These are phyloP conservation scores for Pseudopyrenochaeta lycopersici DNA, from an alignment of 2,329 filamentous ascomycete species.

Conservation along the genomic window DNA sequence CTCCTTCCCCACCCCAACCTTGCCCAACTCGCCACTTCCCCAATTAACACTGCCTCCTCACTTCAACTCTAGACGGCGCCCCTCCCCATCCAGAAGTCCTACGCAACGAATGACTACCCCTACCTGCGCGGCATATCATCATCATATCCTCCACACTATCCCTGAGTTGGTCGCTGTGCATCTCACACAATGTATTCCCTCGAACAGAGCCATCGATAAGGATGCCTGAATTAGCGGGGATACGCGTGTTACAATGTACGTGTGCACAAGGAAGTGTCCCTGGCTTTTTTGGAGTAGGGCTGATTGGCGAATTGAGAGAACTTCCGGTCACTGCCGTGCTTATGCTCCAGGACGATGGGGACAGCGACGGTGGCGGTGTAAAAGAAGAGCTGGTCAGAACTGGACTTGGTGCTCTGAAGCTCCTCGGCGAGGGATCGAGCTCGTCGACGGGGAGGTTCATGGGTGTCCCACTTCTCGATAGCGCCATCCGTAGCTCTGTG, in stretches of 20 bases:
- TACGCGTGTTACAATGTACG: neutral
- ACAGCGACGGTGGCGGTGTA: neutral
- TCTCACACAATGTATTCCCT: constrained; percentile 1
- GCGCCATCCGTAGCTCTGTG: neutral
- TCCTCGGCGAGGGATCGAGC: too few species aligned
- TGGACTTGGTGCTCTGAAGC: too few species aligned
- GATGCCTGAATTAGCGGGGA: neutral
- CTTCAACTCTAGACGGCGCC: neutral
- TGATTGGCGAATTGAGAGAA: neutral
- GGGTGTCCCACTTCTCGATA: too few species aligned
- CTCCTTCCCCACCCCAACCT: too few species aligned
- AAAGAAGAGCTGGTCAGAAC: too few species aligned
- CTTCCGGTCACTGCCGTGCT: too few species aligned
- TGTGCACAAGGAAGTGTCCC: constrained; percentile 5
- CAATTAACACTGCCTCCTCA: too few species aligned
- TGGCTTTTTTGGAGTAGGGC: constrained; percentile 4
- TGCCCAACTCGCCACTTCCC: too few species aligned
- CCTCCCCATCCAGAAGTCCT: neutral
- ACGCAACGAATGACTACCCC: neutral
- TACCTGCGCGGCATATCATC: neutral
- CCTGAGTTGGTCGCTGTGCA: constrained; percentile 2
- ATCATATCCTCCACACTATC: constrained; percentile 4
- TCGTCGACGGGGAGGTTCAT: neutral
- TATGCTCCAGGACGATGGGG: neutral
- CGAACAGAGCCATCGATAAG: neutral